These are phyloP conservation scores for Thielaviopsis populi DNA, from an alignment of 2,329 filamentous ascomycete species.

Conservation along the genomic window DNA sequence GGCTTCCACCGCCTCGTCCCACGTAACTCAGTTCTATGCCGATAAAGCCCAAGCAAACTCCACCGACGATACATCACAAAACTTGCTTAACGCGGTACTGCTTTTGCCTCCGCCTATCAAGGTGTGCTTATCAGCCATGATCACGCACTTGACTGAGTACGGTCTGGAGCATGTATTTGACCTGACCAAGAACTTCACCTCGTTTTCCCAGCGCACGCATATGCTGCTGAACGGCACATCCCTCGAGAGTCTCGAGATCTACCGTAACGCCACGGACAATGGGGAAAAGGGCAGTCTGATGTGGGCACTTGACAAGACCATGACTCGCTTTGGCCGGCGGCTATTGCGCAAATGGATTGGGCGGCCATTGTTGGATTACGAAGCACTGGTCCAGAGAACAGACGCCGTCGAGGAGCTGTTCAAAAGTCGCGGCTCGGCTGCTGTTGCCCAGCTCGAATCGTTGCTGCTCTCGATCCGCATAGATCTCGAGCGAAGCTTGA, in stretches of 20 bases:
- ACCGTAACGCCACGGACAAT: slow-evolving; percentile 84
- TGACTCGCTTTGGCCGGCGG: slow-evolving; percentile 76
- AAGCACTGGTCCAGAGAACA: slow-evolving; percentile 60
- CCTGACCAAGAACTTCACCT: slow-evolving; percentile 91
- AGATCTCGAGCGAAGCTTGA: slow-evolving; percentile 83
- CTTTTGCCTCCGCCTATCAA: slow-evolving; percentile 73
- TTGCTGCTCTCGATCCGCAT: slow-evolving; percentile 53
- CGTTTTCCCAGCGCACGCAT: slow-evolving; percentile 83
- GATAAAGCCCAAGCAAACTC: slow-evolving; percentile 55
- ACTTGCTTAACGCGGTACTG: slow-evolving; percentile 72
- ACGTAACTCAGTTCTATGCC: slow-evolving; percentile 87
- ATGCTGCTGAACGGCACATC: slow-evolving; percentile 96
- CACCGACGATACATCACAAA: slow-evolving; percentile 35
- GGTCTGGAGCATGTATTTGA: slow-evolving; percentile 91
- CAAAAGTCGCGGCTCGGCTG: slow-evolving; percentile 46
- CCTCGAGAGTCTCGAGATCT: slow-evolving; percentile 83
- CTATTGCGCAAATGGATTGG: slow-evolving; percentile 91
- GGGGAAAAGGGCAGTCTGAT: slow-evolving; percentile 76
- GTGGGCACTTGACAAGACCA: slow-evolving; percentile 88
- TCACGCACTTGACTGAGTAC: slow-evolving; percentile 80
- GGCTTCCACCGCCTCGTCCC: slow-evolving; percentile 43
- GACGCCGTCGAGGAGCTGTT: slow-evolving; percentile 76
- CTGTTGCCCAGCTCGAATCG: slow-evolving; percentile 58
- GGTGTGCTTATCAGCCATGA: slow-evolving; percentile 91
- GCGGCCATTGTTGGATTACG: slow-evolving; percentile 65